Base-by-base conservation (phyloP, 257 asterid species). In the Solanum clarkiae region DNA sequence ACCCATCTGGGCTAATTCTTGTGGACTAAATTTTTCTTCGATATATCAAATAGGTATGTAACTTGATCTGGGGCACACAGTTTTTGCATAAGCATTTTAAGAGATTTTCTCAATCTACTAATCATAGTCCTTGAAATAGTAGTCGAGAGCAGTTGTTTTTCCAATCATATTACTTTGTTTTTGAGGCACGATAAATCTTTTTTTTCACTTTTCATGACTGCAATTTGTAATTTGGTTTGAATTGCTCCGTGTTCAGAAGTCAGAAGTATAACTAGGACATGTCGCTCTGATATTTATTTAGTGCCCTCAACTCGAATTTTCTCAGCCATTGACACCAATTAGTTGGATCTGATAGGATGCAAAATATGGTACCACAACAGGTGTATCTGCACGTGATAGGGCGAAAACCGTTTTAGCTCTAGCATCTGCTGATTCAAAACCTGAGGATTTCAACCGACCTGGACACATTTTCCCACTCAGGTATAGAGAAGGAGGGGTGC, bases 391-490 rank as follows among this genome's bases (percentile, higher is more conserved):
- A 86, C 87, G 85, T 82, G 99, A 95, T 86, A 92, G 99, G 88
- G 94, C 98, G 16, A 91, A 96, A 47, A 95, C 99, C 42, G 84
- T 97, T 84, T 47, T 86, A 91, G 92, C 97, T 79, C 98, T 97
- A 86, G 94, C 96, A 49, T 92, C 98, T 6, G 90, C 89, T 87
- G 96, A 93, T 72, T 97, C 99, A 13, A 91, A 80, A 85, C 98
- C 98, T 6, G 94, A 91, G 92, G 98, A 97, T 89, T 97, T 97
- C 88, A 94, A 95, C 82, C 97, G 99, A 56, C 99, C 99, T 8
- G 99, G 99, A 36, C 99, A 97, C 90, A 95, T 97, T 92, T 97
- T 95, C 88, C 98, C 99, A 6, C 86, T 97, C 18, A 97, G 92
- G 90, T 97, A 97, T 89, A 91, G 97, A 79, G 96, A 97, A 84